Evolutionary conservation across 1,284 basidiomycete species (phyloP), one percentile per base, ranked within the genome.

Genomic region (Papiliotrema laurentii): DNA sequence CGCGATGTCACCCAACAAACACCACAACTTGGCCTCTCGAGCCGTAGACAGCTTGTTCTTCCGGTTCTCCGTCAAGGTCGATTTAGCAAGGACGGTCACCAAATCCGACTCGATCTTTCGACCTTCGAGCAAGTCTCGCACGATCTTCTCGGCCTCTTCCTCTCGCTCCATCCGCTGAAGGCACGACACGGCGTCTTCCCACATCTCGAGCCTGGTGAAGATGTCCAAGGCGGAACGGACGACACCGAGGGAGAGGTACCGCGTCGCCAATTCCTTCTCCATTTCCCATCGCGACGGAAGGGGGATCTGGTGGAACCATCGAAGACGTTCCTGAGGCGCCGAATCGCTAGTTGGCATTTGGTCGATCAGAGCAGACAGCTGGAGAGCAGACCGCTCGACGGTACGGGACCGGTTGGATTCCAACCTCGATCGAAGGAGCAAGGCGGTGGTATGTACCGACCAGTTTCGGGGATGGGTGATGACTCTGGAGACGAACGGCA

Each of bases 391-490:
- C 18, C 92, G 83, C 69, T 97, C 92, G 59, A 92, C 86, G 5
- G 93, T 96, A 25, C 93, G 83, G 0, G 87, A 89, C 25, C 93
- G 81, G 30, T 81, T 77, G 0, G 89, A 80, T 73, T 97, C 92
- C 43, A 94, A 83, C 9, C 92, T 82, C 10, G 91, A 86, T 28
- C 92, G 86, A 21, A 96, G 81, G 45, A 97, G 81, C 36, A 96
- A 83, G 13, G 89, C 90, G 81, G 92, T 92, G 25, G 91, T 93
- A 75, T 96, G 89, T 24, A 96, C 78, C 10, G 89, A 87, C 92
- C 92, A 97, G 71, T 96, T 96, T 42, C 80, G 77, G 0, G 90
- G 89, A 64, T 94, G 88, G 1, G 83, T 78, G 55, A 96, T 80
- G 25, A 94, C 89, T 24, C 91, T 86, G 5, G 83, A 69, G 52